Evolutionary conservation across 2,329 filamentous ascomycete species (phyloP).

Genomic region (Grosmannia serpens): DNA sequence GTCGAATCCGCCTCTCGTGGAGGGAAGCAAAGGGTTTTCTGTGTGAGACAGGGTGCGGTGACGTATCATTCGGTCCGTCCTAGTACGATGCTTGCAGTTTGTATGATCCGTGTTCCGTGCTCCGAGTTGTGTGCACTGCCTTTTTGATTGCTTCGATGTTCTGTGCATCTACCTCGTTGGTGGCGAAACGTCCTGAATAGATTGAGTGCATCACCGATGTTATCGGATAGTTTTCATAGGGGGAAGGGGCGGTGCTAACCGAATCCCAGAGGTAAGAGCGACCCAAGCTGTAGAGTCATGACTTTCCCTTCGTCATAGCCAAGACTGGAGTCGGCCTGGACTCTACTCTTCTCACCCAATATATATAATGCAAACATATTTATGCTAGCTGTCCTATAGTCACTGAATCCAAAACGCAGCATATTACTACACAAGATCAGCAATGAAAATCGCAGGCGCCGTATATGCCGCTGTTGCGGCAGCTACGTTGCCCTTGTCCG

Average conservation of each 20-base stretch:
- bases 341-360: neutral
- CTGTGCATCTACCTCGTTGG: neutral
- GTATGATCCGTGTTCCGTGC: neutral
- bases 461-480: neutral
- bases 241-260: neutral
- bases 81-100: neutral
- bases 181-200: neutral
- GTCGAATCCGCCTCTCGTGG: slow-evolving; percentile 64
- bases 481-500: neutral
- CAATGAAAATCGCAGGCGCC: neutral
- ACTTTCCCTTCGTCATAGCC: neutral
- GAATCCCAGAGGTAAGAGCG: neutral
- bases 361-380: too few relatives aligned
- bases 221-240: neutral
- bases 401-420: neutral
- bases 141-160: neutral
- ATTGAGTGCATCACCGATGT: neutral
- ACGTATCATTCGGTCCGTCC: neutral
- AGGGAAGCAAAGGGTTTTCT: slow-evolving; percentile 61
- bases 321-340: neutral
- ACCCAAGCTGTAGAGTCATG: neutral
- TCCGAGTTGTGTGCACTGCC: neutral
- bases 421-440: neutral
- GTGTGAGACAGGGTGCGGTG: slow-evolving; percentile 22
- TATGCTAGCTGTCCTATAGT: too few relatives aligned